phyloP scores from a whole-genome alignment of 208 protist species.

The Acanthamoeba lenticulata region DNA sequence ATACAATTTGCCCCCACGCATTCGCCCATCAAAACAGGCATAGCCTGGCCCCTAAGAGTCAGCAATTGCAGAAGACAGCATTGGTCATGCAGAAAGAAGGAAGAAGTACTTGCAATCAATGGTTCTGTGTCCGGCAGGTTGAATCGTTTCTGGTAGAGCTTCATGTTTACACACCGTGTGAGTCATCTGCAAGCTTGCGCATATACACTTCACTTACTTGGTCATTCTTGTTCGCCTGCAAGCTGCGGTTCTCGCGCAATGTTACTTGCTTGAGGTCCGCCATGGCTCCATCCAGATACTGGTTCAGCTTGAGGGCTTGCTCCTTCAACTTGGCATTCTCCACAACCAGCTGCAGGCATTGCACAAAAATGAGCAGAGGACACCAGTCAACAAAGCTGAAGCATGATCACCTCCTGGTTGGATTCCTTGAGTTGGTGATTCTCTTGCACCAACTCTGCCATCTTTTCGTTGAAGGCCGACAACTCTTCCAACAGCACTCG shows the following conservation, averaged over 20 bases:
- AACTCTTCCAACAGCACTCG: background rate
- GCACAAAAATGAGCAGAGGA: background rate
- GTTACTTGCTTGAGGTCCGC: background rate
- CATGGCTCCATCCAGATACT: background rate
- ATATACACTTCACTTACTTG: background rate
- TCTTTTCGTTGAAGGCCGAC: background rate
- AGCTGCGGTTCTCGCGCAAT: background rate
- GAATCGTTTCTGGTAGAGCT: slow-evolving; percentile 19
- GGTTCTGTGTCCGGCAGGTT: background rate
- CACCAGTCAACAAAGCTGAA: background rate
- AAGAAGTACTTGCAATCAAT: background rate
- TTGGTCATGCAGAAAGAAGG: background rate
- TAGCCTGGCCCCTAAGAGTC: background rate
- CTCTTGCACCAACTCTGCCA: slow-evolving; percentile 21
- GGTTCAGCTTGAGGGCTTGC: slow-evolving; percentile 2
- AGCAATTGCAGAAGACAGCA: background rate
- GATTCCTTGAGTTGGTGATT: background rate
- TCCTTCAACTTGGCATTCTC: background rate
- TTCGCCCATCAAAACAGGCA: slow-evolving; percentile 8
- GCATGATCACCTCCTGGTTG: background rate
- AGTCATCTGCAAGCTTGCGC: background rate
- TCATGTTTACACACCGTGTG: background rate
- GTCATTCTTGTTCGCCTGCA: slow-evolving; percentile 20
- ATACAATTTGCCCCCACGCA: slow-evolving; percentile 39
- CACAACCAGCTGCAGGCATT: background rate